Base-by-base conservation (phyloP, 2,329 filamentous ascomycete species). In the Aureobasidium uvarum region DNA sequence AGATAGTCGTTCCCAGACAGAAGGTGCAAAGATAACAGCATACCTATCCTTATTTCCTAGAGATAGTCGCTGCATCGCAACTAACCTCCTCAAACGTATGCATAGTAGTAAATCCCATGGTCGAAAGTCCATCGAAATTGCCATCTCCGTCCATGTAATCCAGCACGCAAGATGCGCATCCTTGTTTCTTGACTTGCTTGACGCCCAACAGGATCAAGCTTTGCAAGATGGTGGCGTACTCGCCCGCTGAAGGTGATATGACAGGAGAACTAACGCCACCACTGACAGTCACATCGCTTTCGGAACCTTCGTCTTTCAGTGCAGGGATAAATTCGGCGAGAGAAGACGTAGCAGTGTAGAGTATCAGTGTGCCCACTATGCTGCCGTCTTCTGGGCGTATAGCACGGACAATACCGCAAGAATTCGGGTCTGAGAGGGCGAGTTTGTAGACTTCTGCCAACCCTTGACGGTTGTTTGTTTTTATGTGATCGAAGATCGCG, bases 11-110 rank as follows among this genome's bases (percentile, higher is more conserved):
- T 10, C 23, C 18, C 51, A 28, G 8, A 18, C 6, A 1, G 3
- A 5, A 39, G 18, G 10, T 14, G 13, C 16, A 23, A 28, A 23
- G 10, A 55, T 13, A 8, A 5, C 11, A 18, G n/a, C 8, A 18
- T 14, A 16, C 8, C 28, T 11, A n/a, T 38, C 16, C 13, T 63
- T 23, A 63, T 2, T 54, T 52, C 16, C 50, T 36, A 16, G 41
- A 50, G 3, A 63, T 63, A 2, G 84, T 86, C 58, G 83, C 81
- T 51, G 85, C 84, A 74, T 89, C 86, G 71, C 84, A 87, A 67
- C 87, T 90, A 62, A 95, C 85, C 75, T 96, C 90, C 72, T 96
- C 91, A 75, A 92, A 96, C 46, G 84, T 88, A 77, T 94, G 89
- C 68, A 92, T 78, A 51, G 90, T 84, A 68, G 86, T 86, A 73